Conservation (phyloP, 495 filamentous ascomycete species). For the Neurospora tetrasperma region DNA sequence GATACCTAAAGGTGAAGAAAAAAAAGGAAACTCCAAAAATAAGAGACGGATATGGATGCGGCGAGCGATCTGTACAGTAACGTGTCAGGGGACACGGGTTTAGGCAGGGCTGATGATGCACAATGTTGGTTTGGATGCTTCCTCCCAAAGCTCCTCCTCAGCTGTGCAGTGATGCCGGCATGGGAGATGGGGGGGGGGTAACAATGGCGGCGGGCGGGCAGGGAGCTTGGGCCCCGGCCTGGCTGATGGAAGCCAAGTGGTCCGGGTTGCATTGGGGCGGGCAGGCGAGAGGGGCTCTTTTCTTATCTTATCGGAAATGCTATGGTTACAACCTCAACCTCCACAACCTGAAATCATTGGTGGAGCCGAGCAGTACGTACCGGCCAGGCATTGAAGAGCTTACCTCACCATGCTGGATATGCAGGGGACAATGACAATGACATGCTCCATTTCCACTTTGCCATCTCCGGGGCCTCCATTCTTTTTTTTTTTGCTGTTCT, state of each 20-base stretch:
- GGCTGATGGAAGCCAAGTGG: neutral
- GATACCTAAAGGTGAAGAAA: neutral
- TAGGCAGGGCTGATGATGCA: slow-evolving; percentile 1
- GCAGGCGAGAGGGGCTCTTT: neutral
- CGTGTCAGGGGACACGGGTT: neutral
- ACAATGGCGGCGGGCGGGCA: neutral
- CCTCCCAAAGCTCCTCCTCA: neutral
- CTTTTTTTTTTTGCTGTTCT: neutral
- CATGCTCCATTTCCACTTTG: neutral
- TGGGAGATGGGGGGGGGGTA: neutral
- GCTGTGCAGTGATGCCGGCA: neutral
- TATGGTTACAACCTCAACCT: neutral
- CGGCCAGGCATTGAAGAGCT: neutral
- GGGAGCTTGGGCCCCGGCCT: neutral
- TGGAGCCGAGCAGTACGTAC: neutral
- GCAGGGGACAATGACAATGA: neutral
- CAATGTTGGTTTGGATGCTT: neutral
- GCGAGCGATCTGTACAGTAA: neutral
- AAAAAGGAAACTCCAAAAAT: neutral
- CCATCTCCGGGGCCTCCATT: neutral
- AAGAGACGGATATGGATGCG: neutral
- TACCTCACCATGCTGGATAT: neutral
- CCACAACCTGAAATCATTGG: neutral
- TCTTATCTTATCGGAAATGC: neutral
- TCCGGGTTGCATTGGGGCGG: neutral